Evolutionary conservation across 2,329 filamentous ascomycete species (phyloP).

Genomic region (Colletotrichum horii): DNA sequence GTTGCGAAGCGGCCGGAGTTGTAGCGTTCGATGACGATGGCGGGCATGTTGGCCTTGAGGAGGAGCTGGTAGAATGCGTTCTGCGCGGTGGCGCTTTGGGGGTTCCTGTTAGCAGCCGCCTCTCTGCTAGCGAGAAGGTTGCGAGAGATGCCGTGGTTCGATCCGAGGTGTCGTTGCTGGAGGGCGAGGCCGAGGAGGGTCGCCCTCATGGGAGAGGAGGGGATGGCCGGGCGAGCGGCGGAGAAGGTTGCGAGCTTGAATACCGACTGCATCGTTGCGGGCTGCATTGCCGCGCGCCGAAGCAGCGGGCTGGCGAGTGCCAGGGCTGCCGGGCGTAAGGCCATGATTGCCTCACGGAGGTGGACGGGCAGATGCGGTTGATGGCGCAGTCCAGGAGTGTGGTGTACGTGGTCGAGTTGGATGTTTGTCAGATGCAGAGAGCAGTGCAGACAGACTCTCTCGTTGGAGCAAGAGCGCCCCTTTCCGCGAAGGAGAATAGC

Average conservation of each 20-base stretch:
- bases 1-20: constrained; percentile 84
- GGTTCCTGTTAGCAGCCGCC: constrained; percentile 91
- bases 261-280: constrained; percentile 20
- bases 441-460: neutral
- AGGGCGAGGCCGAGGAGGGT: constrained; percentile 23
- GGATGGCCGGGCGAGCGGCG: neutral
- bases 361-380: neutral
- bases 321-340: constrained; percentile 21
- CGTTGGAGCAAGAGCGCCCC: neutral
- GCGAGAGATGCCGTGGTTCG: constrained; percentile 56
- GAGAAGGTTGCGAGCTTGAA: constrained; percentile 11
- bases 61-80: constrained; percentile 94
- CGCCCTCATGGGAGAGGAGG: neutral
- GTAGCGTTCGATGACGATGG: constrained; percentile 90
- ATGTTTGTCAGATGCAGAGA: neutral
- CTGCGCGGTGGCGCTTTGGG: constrained; percentile 84
- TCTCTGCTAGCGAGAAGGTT: constrained; percentile 84
- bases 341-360: constrained; percentile 16
- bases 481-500: neutral
- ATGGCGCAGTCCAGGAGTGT: neutral
- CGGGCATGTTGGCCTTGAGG: constrained; percentile 89
- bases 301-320: constrained; percentile 18
- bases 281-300: constrained; percentile 12
- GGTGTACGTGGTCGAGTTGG: neutral
- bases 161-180: constrained; percentile 36